phyloP scores from a whole-genome alignment of 306 rosid species.

The Ziziphus jujuba region DNA sequence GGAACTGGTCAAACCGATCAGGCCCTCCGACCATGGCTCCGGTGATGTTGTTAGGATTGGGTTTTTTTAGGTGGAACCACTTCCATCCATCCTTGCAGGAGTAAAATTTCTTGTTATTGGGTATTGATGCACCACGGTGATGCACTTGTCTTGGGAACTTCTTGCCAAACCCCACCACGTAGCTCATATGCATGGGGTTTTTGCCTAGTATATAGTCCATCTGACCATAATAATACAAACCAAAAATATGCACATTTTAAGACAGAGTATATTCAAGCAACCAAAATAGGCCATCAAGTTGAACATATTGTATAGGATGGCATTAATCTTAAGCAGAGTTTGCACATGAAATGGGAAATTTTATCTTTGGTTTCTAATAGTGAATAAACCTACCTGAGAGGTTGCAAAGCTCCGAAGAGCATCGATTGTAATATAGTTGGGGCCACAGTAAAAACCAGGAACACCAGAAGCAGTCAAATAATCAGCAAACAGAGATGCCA shows the following conservation, averaged over 20 bases:
- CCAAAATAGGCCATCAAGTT: neutral
- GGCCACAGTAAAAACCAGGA: slow-evolving; percentile 60
- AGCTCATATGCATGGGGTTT: slow-evolving; percentile 69
- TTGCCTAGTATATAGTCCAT: slow-evolving; percentile 65
- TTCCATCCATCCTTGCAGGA: slow-evolving; percentile 55
- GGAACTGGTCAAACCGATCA: slow-evolving; percentile 43
- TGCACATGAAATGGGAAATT: too few relatives aligned
- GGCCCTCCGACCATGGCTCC: slow-evolving; percentile 88
- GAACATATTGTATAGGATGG: neutral
- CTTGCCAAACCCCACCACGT: slow-evolving; percentile 56
- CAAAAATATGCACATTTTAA: too few relatives aligned
- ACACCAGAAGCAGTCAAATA: slow-evolving; percentile 44
- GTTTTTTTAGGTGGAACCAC: slow-evolving; percentile 42
- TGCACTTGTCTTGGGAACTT: slow-evolving; percentile 55
- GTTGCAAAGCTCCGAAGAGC: slow-evolving; percentile 50
- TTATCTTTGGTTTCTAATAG: too few relatives aligned
- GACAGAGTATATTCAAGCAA: neutral
- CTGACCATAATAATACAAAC: slow-evolving; percentile 20
- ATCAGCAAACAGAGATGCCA: slow-evolving; percentile 61
- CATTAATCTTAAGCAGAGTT: too few relatives aligned
- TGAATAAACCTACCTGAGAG: slow-evolving; percentile 50
- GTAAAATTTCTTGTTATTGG: slow-evolving; percentile 40
- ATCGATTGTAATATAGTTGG: slow-evolving; percentile 21
- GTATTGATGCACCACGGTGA: slow-evolving; percentile 62
- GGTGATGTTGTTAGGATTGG: slow-evolving; percentile 47